Evolutionary conservation across 345 rosid genomes (phyloP).

Genomic region (Dipteronia dyeriana): DNA sequence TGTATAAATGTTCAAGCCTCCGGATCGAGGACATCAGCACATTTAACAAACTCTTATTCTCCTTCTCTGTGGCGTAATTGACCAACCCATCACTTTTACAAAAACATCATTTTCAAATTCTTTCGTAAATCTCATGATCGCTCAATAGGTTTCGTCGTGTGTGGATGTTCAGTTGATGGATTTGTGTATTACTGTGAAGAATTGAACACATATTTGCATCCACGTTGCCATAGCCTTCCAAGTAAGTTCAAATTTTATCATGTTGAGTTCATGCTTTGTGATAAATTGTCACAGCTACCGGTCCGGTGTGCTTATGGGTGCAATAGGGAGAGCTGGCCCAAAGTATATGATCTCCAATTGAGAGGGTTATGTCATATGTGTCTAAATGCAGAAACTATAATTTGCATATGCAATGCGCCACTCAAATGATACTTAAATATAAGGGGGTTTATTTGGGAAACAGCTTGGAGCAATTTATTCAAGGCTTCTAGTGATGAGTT

Average conservation of each 20-base stretch:
- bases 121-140: neutral
- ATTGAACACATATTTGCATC: slow-evolving; percentile 3
- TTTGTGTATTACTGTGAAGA: neutral
- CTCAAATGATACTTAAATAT: neutral
- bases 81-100: slow-evolving; percentile 6
- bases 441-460: neutral
- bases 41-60: too few species aligned
- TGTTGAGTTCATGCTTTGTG: neutral
- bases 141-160: neutral
- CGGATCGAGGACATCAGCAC: too few species aligned
- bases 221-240: neutral
- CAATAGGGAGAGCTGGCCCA: too few species aligned
- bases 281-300: too few species aligned
- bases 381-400: neutral
- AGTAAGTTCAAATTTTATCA: neutral
- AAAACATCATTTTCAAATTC: slow-evolving; percentile 6
- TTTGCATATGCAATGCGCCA: slow-evolving; percentile 15
- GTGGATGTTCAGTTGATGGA: neutral
- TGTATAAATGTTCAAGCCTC: too few species aligned
- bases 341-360: too few species aligned
- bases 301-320: too few species aligned
- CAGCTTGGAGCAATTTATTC: neutral
- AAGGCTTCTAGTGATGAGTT: neutral
- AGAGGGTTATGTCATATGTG: too few species aligned
- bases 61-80: too few species aligned